Percentiles rank a stretch among this genome's conserved stretches.
Conservation (phyloP, 108 stramenopile species). For the Nitzschia sp. region DNA sequence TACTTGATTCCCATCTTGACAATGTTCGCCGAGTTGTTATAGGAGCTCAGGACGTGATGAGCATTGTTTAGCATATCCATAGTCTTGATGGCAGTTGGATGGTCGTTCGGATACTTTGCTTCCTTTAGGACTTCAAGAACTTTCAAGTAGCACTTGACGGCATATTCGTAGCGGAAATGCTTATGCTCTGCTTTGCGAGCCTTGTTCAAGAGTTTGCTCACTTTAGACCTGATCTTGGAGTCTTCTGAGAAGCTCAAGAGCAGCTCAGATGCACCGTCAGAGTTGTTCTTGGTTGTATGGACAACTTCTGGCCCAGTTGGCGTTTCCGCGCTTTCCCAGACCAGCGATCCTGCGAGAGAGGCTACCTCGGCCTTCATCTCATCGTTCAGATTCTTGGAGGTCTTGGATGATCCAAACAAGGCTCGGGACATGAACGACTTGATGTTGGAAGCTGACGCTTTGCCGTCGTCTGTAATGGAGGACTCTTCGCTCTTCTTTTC, state of each 20-base stretch:
- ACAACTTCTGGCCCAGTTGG: slow-evolving; percentile 40
- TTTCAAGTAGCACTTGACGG: slow-evolving; percentile 74
- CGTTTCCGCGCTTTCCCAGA: slow-evolving; percentile 44
- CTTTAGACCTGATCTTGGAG: slow-evolving; percentile 36
- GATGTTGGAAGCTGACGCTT: slow-evolving; percentile 19
- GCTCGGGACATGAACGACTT: slow-evolving; percentile 54
- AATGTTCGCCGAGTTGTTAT: slow-evolving; percentile 77
- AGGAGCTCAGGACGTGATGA: slow-evolving; percentile 65
- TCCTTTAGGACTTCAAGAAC: slow-evolving; percentile 55
- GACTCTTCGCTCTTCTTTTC: neutral
- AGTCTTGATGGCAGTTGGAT: slow-evolving; percentile 54
- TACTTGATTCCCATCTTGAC: slow-evolving; percentile 83
- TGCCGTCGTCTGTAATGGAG: neutral
- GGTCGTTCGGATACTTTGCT: slow-evolving; percentile 56
- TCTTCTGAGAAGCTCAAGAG: slow-evolving; percentile 46
- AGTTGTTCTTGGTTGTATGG: slow-evolving; percentile 15
- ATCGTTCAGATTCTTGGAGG: slow-evolving; percentile 28
- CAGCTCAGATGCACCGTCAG: slow-evolving; percentile 5
- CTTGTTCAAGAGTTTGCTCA: slow-evolving; percentile 51
- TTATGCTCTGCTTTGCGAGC: slow-evolving; percentile 58
- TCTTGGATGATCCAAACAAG: slow-evolving; percentile 33
- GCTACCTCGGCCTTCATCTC: slow-evolving; percentile 46
- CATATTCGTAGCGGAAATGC: slow-evolving; percentile 71
- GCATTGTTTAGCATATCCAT: slow-evolving; percentile 62
- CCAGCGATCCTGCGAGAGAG: slow-evolving; percentile 32